These are phyloP conservation scores for Backusella westeae DNA, from an alignment of 192 early-diverging fungal genomes.

Conservation along the genomic window DNA sequence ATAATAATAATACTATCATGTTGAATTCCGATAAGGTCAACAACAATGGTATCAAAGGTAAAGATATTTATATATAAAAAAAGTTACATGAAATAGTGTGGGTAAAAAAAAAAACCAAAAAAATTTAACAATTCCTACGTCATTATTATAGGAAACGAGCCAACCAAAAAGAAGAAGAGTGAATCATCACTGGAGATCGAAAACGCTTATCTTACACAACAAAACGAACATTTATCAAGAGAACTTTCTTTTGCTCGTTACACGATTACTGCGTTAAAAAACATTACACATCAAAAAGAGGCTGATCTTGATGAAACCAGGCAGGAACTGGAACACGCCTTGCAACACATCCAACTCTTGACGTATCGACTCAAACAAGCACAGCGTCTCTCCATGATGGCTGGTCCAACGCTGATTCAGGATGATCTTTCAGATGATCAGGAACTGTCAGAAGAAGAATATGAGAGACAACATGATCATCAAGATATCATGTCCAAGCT, in stretches of 20 bases:
- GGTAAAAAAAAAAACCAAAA: neutral
- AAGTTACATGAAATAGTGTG: neutral
- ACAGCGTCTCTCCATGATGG: neutral
- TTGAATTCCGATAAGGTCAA: neutral
- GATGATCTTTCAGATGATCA: slow-evolving; percentile 24
- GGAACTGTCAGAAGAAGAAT: slow-evolving; percentile 28
- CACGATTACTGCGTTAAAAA: slow-evolving; percentile 33
- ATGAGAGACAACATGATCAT: neutral
- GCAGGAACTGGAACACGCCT: slow-evolving; percentile 35
- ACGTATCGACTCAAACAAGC: slow-evolving; percentile 15
- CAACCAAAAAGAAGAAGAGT: slow-evolving; percentile 11
- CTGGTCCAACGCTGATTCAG: slow-evolving; percentile 13
- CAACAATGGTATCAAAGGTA: neutral
- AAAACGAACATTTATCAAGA: slow-evolving; percentile 25
- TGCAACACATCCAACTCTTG: slow-evolving; percentile 28
- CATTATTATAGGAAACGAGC: neutral
- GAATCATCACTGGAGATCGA: slow-evolving; percentile 21
- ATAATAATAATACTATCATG: neutral
- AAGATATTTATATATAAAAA: neutral
- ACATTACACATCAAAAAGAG: slow-evolving; percentile 33
- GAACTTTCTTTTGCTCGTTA: slow-evolving; percentile 34
- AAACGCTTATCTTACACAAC: slow-evolving; percentile 29
- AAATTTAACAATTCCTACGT: neutral
- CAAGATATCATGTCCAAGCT: slow-evolving; percentile 21
- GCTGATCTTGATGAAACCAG: slow-evolving; percentile 24